These are phyloP conservation scores for Penicillium vulpinum DNA, from an alignment of 2,329 filamentous ascomycete genomes.

Conservation along the genomic window DNA sequence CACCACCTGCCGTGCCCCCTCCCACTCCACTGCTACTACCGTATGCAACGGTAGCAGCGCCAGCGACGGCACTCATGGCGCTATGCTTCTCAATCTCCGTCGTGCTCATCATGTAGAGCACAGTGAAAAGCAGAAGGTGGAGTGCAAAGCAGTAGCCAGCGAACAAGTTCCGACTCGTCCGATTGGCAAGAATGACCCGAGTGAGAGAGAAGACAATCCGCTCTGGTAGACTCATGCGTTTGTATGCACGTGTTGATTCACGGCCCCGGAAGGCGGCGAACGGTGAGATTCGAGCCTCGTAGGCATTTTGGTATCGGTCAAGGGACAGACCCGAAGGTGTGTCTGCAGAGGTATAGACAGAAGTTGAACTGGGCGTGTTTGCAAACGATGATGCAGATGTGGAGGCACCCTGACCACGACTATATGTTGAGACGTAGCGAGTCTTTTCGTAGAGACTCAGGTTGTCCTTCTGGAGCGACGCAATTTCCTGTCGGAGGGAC, in stretches of 20 bases:
- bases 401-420: constrained; percentile 62
- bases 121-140: constrained; percentile 82
- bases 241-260: constrained; percentile 86
- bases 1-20: constrained; percentile 26
- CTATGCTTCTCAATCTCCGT: constrained; percentile 65
- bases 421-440: constrained; percentile 92
- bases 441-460: constrained; percentile 96
- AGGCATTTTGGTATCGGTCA: constrained; percentile 85
- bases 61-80: constrained; percentile 53
- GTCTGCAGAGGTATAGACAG: constrained; percentile 61
- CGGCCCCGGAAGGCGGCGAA: constrained; percentile 95
- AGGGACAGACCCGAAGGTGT: constrained; percentile 66
- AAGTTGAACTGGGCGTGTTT: constrained; percentile 73
- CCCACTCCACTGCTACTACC: constrained; percentile 23
- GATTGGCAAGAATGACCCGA: constrained; percentile 82
- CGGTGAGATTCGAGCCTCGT: constrained; percentile 92
- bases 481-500: constrained; percentile 83
- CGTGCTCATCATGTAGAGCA: constrained; percentile 80
- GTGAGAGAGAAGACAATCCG: constrained; percentile 87
- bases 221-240: constrained; percentile 89
- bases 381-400: constrained; percentile 63
- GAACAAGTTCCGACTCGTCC: constrained; percentile 90
- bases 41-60: constrained; percentile 42
- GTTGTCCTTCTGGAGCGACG: constrained; percentile 93
- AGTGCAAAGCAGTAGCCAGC: constrained; percentile 86